A percentile compares a stretch with the other conserved stretches of the same genome.
Evolutionary conservation across 345 rosid species (phyloP).

Genomic region (Raphanus raphanistrum): DNA sequence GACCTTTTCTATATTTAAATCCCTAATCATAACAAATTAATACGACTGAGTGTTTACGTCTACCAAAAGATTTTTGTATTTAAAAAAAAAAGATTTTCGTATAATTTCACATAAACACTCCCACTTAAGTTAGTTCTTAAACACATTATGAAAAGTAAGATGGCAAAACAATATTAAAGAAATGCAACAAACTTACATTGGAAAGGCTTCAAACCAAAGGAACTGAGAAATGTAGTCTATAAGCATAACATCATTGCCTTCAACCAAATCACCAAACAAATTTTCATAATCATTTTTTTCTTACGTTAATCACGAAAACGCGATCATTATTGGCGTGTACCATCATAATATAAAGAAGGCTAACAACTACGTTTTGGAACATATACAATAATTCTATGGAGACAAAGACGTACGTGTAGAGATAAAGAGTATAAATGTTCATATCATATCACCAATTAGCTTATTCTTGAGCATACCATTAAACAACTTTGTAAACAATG

Average conservation of each 20-base stretch:
- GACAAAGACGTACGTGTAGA: background rate
- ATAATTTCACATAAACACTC: background rate
- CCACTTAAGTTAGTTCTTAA: slow-evolving; percentile 1
- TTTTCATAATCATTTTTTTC: slow-evolving; percentile 8
- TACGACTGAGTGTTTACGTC: background rate
- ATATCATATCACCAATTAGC: slow-evolving; percentile 4
- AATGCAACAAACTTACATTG: slow-evolving; percentile 20
- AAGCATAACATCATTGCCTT: slow-evolving; percentile 38
- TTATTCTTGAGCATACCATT: slow-evolving; percentile 12
- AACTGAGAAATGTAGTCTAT: slow-evolving; percentile 29
- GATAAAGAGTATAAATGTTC: slow-evolving; percentile 28
- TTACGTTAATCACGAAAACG: background rate
- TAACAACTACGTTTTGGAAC: slow-evolving; percentile 39
- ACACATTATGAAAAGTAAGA: background rate
- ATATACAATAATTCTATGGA: slow-evolving; percentile 14
- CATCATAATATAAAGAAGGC: slow-evolving; percentile 26
- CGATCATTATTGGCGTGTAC: slow-evolving; percentile 13
- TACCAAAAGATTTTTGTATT: background rate
- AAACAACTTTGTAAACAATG: slow-evolving; percentile 25
- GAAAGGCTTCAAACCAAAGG: slow-evolving; percentile 40
- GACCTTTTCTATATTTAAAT: slow-evolving; percentile 9
- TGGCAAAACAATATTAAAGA: slow-evolving; percentile 7
- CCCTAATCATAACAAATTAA: background rate
- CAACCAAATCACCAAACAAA: slow-evolving; percentile 39
- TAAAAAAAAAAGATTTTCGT: background rate